phyloP scores from a whole-genome alignment of 202 grass and related monocot species.

The Zoysia matrella region DNA sequence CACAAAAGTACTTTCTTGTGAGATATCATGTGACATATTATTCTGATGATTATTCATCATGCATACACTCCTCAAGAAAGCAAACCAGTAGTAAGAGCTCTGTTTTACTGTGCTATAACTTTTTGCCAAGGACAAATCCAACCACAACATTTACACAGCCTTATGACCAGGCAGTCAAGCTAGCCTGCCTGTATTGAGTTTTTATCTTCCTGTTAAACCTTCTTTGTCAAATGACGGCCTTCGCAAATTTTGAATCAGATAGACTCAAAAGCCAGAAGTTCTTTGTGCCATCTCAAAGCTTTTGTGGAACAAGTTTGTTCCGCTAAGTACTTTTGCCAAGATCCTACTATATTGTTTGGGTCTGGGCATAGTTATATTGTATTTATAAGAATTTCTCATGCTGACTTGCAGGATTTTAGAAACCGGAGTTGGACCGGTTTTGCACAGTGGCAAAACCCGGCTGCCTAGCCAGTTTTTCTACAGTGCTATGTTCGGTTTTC shows the following conservation, averaged over 20 bases:
- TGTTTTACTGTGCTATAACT: background rate
- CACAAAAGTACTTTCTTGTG: slow-evolving; percentile 5
- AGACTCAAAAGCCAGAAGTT: background rate
- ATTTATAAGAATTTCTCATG: slow-evolving; percentile 13
- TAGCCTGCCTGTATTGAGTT: background rate
- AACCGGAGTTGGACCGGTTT: no score
- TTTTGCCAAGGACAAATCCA: background rate
- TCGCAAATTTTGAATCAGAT: background rate
- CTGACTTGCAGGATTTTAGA: background rate
- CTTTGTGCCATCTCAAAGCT: slow-evolving; percentile 19
- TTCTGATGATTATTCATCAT: slow-evolving; percentile 1
- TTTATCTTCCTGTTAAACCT: background rate
- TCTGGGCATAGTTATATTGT: slow-evolving; percentile 1
- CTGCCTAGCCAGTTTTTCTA: no score
- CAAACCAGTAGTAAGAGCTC: background rate
- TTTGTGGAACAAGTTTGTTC: background rate
- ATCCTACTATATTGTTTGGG: slow-evolving; percentile 8
- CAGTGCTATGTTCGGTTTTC: no score
- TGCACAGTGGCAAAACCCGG: no score
- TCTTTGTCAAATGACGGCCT: background rate
- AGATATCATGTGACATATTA: background rate
- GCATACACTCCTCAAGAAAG: background rate
- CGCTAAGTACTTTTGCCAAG: slow-evolving; percentile 6
- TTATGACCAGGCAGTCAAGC: slow-evolving; percentile 12
- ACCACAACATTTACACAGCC: background rate